These are phyloP conservation scores for Phaseolus lunatus DNA, from an alignment of 306 rosid genomes.

Conservation along the genomic window DNA sequence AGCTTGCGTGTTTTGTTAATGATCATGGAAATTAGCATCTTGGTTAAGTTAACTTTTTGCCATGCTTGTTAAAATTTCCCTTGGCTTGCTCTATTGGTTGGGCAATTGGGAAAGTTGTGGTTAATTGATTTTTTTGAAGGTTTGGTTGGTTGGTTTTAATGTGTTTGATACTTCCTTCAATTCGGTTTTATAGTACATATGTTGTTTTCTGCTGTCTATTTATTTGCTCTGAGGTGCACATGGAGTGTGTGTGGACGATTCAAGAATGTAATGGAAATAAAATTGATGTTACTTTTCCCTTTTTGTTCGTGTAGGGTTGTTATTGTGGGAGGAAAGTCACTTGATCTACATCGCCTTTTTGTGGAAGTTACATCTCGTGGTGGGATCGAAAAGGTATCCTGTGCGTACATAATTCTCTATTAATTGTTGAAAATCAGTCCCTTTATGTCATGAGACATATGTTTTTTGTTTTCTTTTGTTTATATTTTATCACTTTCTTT, in stretches of 20 bases:
- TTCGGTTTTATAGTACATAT: neutral
- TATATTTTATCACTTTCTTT: neutral
- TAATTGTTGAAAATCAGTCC: constrained; percentile 1
- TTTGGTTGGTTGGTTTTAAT: constrained; percentile 1
- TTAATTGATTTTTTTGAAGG: constrained; percentile 8
- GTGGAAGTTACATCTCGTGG: constrained; percentile 84
- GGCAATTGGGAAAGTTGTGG: neutral
- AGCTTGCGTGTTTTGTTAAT: neutral
- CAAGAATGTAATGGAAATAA: constrained; percentile 19
- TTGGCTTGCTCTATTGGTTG: neutral
- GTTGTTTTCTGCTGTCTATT: constrained; percentile 18
- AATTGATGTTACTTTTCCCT: constrained; percentile 20
- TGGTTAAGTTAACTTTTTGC: neutral
- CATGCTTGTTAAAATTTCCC: neutral
- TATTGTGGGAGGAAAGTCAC: constrained; percentile 74
- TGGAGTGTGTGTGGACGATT: constrained; percentile 30
- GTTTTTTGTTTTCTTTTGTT: neutral
- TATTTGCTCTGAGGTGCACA: constrained; percentile 14
- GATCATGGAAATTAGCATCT: neutral
- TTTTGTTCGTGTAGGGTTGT: constrained; percentile 64
- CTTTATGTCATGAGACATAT: constrained; percentile 33
- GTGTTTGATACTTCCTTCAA: constrained; percentile 8
- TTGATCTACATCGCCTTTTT: constrained; percentile 79
- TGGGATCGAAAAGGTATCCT: constrained; percentile 78
- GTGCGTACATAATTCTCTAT: constrained; percentile 4